These are phyloP conservation scores for Coemansia guatemalensis DNA, from an alignment of 192 early-diverging fungal species.

Conservation along the genomic window DNA sequence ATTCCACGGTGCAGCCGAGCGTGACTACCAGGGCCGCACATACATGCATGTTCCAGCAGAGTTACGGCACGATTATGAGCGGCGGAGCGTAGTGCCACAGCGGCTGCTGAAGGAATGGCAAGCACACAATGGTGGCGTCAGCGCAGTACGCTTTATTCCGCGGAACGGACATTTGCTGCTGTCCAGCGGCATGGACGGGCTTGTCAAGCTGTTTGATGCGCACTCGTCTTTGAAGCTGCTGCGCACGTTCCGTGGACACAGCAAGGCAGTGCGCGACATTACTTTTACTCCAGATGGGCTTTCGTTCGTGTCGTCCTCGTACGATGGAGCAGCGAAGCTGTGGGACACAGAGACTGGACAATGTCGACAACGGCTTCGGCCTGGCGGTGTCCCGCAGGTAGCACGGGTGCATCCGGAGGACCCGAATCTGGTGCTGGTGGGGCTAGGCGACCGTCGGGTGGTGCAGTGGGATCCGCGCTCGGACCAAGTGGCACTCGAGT, in stretches of 20 bases:
- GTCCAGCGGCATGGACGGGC: constrained; percentile 90
- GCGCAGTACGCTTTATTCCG: constrained; percentile 89
- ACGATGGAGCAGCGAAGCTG: constrained; percentile 90
- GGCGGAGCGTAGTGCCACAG: constrained; percentile 83
- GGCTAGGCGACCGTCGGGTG: constrained; percentile 92
- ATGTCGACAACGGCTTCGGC: constrained; percentile 75
- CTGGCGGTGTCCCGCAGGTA: constrained; percentile 82
- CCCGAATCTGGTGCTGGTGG: constrained; percentile 86
- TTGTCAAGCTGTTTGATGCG: constrained; percentile 96
- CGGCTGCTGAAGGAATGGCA: constrained; percentile 84
- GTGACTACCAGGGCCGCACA: constrained; percentile 91
- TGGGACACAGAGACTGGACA: constrained; percentile 99
- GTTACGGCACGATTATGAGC: constrained; percentile 74
- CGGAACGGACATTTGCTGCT: constrained; percentile 86
- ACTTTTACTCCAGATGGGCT: constrained; percentile 85
- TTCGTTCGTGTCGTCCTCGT: constrained; percentile 82
- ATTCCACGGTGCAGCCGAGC: constrained; percentile 86
- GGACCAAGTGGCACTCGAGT: constrained; percentile 87
- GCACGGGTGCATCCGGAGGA: constrained; percentile 92
- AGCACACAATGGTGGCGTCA: constrained; percentile 90
- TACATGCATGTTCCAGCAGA: constrained; percentile 97
- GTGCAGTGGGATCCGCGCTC: constrained; percentile 79
- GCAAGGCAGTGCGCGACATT: constrained; percentile 90
- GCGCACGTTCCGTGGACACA: constrained; percentile 89
- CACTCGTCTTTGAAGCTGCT: constrained; percentile 84